Conservation (phyloP, 345 rosid species). For the Cardiospermum halicacabum region DNA sequence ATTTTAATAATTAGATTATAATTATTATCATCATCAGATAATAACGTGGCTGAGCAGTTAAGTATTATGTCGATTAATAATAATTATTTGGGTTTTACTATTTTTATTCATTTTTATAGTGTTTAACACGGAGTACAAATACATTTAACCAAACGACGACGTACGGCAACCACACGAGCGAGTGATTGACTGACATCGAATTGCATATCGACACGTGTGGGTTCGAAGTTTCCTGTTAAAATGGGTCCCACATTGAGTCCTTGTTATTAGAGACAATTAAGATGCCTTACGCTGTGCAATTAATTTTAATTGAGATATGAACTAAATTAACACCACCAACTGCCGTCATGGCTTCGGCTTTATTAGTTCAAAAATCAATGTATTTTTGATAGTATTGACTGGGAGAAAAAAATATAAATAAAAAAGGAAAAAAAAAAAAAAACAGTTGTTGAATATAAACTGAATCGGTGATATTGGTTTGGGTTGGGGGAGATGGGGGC, state of each 20-base stretch:
- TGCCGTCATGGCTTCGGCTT: conserved; percentile 14
- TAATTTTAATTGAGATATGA: too few species aligned
- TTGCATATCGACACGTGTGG: background rate
- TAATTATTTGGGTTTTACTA: too few species aligned
- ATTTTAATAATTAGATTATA: too few species aligned
- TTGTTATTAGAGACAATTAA: background rate
- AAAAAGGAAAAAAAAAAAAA: too few species aligned
- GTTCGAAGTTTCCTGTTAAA: background rate
- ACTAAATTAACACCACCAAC: too few species aligned
- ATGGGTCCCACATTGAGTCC: background rate
- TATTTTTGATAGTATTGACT: background rate
- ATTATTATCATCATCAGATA: too few species aligned
- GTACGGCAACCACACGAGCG: background rate
- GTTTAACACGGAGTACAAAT: too few species aligned
- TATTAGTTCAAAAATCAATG: too few species aligned
- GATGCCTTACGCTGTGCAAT: background rate
- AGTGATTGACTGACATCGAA: background rate
- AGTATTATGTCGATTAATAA: too few species aligned
- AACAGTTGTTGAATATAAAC: background rate
- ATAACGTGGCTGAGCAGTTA: too few species aligned
- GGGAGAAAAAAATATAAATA: background rate
- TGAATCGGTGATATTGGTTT: background rate
- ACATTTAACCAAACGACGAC: background rate
- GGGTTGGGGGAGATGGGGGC: conserved; percentile 50
- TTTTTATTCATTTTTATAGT: too few species aligned